Evolutionary conservation across 2,329 filamentous ascomycete genomes (phyloP).

Genomic region (Fusarium sambucinum): DNA sequence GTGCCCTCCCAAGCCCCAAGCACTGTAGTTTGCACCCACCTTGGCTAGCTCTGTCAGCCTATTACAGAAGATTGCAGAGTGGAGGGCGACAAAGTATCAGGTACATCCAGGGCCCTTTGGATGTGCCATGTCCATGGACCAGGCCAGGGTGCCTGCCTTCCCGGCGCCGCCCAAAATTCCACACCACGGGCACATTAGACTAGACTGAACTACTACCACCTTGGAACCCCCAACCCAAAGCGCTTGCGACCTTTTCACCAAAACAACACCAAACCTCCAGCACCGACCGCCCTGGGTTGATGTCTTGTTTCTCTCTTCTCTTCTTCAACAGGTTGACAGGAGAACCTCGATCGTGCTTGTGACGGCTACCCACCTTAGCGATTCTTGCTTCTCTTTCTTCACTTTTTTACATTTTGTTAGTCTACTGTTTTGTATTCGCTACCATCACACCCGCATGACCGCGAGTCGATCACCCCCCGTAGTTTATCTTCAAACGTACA

Average conservation of each 20-base stretch:
- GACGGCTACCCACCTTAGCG: slow-evolving; percentile 29
- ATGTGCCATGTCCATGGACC: slow-evolving; percentile 30
- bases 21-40: slow-evolving; percentile 30
- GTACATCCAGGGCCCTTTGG: slow-evolving; percentile 32
- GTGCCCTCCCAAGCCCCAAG: slow-evolving; percentile 28
- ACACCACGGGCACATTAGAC: slow-evolving; percentile 38
- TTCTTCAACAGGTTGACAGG: slow-evolving; percentile 16
- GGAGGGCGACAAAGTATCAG: slow-evolving; percentile 30
- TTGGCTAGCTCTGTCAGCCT: slow-evolving; percentile 16
- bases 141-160: slow-evolving; percentile 33
- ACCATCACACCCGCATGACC: slow-evolving; percentile 5
- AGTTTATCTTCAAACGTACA: not conserved
- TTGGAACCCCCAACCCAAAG: slow-evolving; percentile 45
- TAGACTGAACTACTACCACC: slow-evolving; percentile 32
- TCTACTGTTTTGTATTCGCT: slow-evolving; percentile 1
- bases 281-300: slow-evolving; percentile 43
- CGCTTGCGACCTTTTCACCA: slow-evolving; percentile 50
- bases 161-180: slow-evolving; percentile 45
- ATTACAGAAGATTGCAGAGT: slow-evolving; percentile 26
- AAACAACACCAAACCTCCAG: slow-evolving; percentile 46
- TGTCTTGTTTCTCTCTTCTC: slow-evolving; percentile 26
- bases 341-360: slow-evolving; percentile 9
- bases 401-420: slow-evolving; percentile 9
- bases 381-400: slow-evolving; percentile 13
- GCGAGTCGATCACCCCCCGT: slow-evolving; percentile 11